Percentiles rank a stretch among this genome's conserved stretches.
Conservation (phyloP, 495 filamentous ascomycete genomes). For the Penicillium canescens region DNA sequence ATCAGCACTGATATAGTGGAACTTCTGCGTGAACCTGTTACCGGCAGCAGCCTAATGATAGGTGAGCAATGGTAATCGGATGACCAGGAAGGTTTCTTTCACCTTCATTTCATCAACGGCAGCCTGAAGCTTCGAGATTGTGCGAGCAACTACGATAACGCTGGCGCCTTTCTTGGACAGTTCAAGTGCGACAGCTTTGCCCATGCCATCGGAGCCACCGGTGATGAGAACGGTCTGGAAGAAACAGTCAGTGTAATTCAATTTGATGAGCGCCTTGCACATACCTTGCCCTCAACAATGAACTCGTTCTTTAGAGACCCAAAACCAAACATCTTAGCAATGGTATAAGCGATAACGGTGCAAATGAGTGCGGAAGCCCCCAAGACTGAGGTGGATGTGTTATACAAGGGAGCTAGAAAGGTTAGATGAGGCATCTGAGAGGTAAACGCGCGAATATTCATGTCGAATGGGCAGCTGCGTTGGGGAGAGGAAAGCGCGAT, state of each 20-base stretch:
- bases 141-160: constrained; percentile 81
- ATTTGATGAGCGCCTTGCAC: constrained; percentile 18
- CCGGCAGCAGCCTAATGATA: constrained; percentile 54
- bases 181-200: constrained; percentile 67
- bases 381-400: constrained; percentile 29
- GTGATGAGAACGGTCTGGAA: constrained; percentile 80
- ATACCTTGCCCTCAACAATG: constrained; percentile 76
- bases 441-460: constrained; percentile 7
- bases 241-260: constrained; percentile 10
- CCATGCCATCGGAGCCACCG: constrained; percentile 92
- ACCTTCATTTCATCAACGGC: constrained; percentile 68
- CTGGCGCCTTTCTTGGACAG: constrained; percentile 84
- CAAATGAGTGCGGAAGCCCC: constrained; percentile 46
- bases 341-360: constrained; percentile 43
- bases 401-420: constrained; percentile 23
- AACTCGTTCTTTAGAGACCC: constrained; percentile 67
- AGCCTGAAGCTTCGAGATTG: constrained; percentile 69
- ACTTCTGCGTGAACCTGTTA: constrained; percentile 65
- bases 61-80: constrained; percentile 10
- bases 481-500: constrained; percentile 6
- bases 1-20: constrained; percentile 84
- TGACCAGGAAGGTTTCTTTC: constrained; percentile 11
- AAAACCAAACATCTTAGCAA: constrained; percentile 66
- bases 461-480: constrained; percentile 5
- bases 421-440: constrained; percentile 32